Conservation (phyloP, 2,329 filamentous ascomycete genomes). For the Aspergillus neotritici region DNA sequence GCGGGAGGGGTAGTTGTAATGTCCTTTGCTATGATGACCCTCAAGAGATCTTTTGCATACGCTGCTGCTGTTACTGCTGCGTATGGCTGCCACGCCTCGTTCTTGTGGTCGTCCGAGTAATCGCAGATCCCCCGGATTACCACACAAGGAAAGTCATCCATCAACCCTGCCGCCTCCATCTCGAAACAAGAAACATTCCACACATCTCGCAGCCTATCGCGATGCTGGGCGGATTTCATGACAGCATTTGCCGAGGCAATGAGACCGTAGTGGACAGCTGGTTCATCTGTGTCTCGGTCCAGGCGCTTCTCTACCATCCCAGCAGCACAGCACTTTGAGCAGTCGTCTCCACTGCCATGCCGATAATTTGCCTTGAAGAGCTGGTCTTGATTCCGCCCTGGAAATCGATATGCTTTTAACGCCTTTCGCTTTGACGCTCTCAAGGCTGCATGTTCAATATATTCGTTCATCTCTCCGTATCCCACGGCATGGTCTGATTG, state of each 20-base stretch:
- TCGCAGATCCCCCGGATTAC: slow-evolving; percentile 23
- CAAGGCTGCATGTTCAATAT: not conserved
- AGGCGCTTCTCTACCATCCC: not conserved
- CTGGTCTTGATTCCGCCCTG: not conserved
- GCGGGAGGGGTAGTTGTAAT: no score
- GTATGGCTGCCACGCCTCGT: slow-evolving; percentile 14
- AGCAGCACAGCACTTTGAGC: not conserved
- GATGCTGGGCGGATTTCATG: slow-evolving; percentile 13
- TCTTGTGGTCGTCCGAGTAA: slow-evolving; percentile 14
- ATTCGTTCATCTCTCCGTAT: slow-evolving; percentile 1
- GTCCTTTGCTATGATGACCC: slow-evolving; percentile 1
- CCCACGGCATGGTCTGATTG: slow-evolving; percentile 1
- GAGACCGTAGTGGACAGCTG: slow-evolving; percentile 19
- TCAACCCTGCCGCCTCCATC: slow-evolving; percentile 21
- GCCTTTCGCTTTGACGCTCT: not conserved
- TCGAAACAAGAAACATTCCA: slow-evolving; percentile 17
- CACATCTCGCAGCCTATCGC: slow-evolving; percentile 10
- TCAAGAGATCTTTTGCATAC: slow-evolving; percentile 13
- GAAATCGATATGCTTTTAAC: not conserved
- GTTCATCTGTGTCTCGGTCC: not conserved
- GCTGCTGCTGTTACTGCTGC: slow-evolving; percentile 12
- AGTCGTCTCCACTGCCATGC: not conserved
- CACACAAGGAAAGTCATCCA: slow-evolving; percentile 19
- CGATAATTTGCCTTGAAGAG: not conserved
- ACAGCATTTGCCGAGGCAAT: slow-evolving; percentile 22